Evolutionary conservation across 768 basidiomycete species (phyloP).

Genomic region (Sporobolomyces roseus): DNA sequence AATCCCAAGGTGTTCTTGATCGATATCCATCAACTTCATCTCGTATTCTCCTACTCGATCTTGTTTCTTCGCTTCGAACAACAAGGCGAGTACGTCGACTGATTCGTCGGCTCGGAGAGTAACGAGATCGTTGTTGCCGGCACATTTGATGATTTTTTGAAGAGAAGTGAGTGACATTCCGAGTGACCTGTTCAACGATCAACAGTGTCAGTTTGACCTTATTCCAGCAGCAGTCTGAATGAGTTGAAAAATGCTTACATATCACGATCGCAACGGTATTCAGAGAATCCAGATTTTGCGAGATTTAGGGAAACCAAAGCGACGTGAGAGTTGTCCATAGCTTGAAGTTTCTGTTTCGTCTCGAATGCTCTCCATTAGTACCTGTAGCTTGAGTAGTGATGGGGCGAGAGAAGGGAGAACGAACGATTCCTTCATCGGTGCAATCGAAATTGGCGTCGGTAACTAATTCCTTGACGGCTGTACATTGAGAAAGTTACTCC

Average conservation of each 20-base stretch:
- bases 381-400: too few species aligned
- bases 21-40: slow-evolving; percentile 99
- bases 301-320: slow-evolving; percentile 89
- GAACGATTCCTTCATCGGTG: slow-evolving; percentile 84
- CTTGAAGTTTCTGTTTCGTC: slow-evolving; percentile 76
- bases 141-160: slow-evolving; percentile 93
- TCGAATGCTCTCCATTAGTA: too few species aligned
- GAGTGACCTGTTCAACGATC: slow-evolving; percentile 54
- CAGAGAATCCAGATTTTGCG: slow-evolving; percentile 70
- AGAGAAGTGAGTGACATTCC: slow-evolving; percentile 81
- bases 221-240: neutral
- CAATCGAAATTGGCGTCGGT: slow-evolving; percentile 97
- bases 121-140: slow-evolving; percentile 89
- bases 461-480: slow-evolving; percentile 96
- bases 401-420: neutral
- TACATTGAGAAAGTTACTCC: too few species aligned
- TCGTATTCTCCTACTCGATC: slow-evolving; percentile 97
- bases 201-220: neutral
- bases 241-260: slow-evolving; percentile 52
- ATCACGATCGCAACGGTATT: slow-evolving; percentile 89
- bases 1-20: slow-evolving; percentile 87
- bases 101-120: slow-evolving; percentile 88
- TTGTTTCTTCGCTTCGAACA: slow-evolving; percentile 82
- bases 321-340: slow-evolving; percentile 99
- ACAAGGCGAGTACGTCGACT: slow-evolving; percentile 77